A percentile compares a stretch with the other conserved stretches of the same genome.
phyloP scores from a whole-genome alignment of 805 yeast species.

The Zygotorulaspora danielsina region DNA sequence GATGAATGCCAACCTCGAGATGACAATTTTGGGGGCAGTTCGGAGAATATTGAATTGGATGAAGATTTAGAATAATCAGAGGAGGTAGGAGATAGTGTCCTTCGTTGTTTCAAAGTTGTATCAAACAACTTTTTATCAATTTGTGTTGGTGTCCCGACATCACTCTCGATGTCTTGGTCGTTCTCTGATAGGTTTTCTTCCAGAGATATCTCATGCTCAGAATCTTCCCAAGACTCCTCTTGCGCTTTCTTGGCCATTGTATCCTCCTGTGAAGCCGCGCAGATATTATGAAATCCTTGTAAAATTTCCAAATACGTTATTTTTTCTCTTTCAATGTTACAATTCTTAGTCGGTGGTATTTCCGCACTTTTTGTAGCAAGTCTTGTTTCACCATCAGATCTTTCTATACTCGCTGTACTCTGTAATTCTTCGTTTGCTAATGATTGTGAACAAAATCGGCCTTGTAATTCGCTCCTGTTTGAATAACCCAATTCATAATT shows the following conservation, averaged over 20 bases:
- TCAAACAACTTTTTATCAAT: neutral
- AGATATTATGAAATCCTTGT: constrained; percentile 20
- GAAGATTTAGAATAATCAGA: constrained; percentile 26
- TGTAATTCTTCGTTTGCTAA: constrained; percentile 5
- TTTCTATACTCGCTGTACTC: constrained; percentile 4
- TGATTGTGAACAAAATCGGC: constrained; percentile 1
- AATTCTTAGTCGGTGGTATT: neutral
- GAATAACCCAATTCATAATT: constrained; percentile 16
- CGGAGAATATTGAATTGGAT: constrained; percentile 27
- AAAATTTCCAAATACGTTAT: constrained; percentile 20
- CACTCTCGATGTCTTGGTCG: constrained; percentile 1
- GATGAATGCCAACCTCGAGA: constrained; percentile 21
- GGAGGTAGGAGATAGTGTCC: constrained; percentile 18
- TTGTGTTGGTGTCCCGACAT: constrained; percentile 5
- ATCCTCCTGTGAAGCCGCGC: constrained; percentile 3
- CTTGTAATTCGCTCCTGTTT: constrained; percentile 4
- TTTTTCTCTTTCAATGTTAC: constrained; percentile 6
- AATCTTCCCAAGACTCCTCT: constrained; percentile 2
- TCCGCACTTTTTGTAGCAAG: neutral
- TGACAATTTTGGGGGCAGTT: constrained; percentile 23
- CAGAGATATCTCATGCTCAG: neutral
- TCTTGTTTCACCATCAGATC: neutral
- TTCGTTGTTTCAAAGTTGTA: constrained; percentile 3
- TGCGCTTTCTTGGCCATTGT: neutral
- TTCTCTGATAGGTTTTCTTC: neutral